phyloP scores from a whole-genome alignment of 495 filamentous ascomycete genomes.

The Haplographium delicatum region DNA sequence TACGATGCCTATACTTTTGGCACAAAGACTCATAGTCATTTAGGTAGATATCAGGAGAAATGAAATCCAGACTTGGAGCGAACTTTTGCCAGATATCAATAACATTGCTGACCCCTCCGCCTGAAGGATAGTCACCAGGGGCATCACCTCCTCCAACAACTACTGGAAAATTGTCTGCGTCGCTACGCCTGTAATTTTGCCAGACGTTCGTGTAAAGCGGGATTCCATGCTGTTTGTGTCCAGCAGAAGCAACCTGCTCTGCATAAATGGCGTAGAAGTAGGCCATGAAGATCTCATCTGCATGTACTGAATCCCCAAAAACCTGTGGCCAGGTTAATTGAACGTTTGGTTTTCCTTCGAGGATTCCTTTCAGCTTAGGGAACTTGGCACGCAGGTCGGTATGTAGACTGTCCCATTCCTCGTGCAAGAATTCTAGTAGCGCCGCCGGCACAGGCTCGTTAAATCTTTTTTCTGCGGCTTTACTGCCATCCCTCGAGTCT shows the following conservation, averaged over 20 bases:
- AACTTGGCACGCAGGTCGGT: constrained; percentile 26
- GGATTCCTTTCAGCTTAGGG: constrained; percentile 13
- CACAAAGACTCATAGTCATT: constrained; percentile 39
- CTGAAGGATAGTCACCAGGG: constrained; percentile 44
- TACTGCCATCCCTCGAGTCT: constrained; percentile 39
- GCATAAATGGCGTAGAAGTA: constrained; percentile 42
- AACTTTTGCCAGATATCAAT: constrained; percentile 42
- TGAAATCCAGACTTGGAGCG: constrained; percentile 41
- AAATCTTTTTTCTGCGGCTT: constrained; percentile 33
- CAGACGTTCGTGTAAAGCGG: constrained; percentile 47
- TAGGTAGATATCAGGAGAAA: constrained; percentile 44
- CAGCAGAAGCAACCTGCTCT: constrained; percentile 37
- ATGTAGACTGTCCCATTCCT: constrained; percentile 31
- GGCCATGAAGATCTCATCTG: constrained; percentile 49
- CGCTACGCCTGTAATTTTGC: constrained; percentile 34
- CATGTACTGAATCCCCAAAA: constrained; percentile 35
- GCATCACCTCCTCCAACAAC: constrained; percentile 39
- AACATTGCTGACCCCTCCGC: constrained; percentile 35
- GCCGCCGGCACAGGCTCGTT: constrained; percentile 30
- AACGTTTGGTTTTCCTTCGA: background rate
- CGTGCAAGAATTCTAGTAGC: constrained; percentile 28
- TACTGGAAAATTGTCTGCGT: constrained; percentile 23
- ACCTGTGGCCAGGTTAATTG: constrained; percentile 32
- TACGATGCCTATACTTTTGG: constrained; percentile 36
- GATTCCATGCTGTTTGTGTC: constrained; percentile 37